A percentile compares a stretch with the other conserved stretches of the same genome.
phyloP scores from a whole-genome alignment of 1,284 basidiomycete species.

The Microbotryomycetes sp. region DNA sequence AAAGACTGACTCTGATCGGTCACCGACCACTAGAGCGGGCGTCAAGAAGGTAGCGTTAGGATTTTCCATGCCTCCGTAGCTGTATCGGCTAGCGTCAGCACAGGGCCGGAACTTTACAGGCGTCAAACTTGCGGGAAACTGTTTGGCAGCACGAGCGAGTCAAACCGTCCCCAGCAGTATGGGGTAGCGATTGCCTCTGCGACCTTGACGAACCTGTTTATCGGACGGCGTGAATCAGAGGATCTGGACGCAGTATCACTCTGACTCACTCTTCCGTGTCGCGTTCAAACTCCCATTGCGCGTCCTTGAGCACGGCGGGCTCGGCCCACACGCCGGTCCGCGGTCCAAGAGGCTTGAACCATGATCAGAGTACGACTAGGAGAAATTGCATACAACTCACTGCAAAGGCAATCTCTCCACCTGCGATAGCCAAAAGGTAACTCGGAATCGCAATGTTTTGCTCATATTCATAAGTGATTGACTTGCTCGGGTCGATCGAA shows the following conservation, averaged over 20 bases:
- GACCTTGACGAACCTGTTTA: conserved; percentile 58
- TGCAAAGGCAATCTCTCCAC: conserved; percentile 56
- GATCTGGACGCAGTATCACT: background rate
- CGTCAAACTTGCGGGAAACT: conserved; percentile 67
- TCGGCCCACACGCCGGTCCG: conserved; percentile 79
- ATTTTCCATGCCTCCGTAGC: conserved; percentile 69
- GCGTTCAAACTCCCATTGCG: conserved; percentile 80
- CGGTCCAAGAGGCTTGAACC: conserved; percentile 20
- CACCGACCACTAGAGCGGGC: conserved; percentile 53
- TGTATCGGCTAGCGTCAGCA: background rate
- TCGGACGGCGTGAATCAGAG: background rate
- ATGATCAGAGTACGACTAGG: background rate
- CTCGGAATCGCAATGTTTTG: conserved; percentile 76
- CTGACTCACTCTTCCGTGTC: conserved; percentile 60
- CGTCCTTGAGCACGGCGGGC: conserved; percentile 67
- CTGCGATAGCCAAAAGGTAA: conserved; percentile 75
- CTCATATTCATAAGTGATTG: conserved; percentile 51
- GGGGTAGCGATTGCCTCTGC: conserved; percentile 64
- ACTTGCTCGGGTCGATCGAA: conserved; percentile 23
- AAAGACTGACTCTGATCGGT: conserved; percentile 73
- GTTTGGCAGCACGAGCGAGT: conserved; percentile 83
- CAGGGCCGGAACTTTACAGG: conserved; percentile 39
- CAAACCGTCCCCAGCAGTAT: conserved; percentile 85
- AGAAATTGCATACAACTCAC: background rate
- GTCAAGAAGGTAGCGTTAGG: conserved; percentile 80